Conservation (phyloP, 192 early-diverging fungal genomes). For the Pilaira anomala region DNA sequence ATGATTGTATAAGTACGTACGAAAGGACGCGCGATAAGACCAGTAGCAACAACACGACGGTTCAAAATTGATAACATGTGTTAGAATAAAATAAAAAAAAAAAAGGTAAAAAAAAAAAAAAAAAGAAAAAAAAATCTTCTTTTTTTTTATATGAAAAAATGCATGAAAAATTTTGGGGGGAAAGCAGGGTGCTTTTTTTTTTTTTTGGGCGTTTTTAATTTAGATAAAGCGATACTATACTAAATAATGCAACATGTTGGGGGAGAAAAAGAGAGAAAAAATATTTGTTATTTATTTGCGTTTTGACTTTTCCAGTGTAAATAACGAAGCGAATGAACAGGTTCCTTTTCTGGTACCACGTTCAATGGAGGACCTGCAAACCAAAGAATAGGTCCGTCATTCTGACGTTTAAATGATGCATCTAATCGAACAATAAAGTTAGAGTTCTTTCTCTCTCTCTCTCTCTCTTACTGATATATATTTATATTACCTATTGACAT, state of each 20-base stretch:
- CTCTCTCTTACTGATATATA: not conserved
- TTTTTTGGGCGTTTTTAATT: too few relatives aligned
- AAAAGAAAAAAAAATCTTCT: not conserved
- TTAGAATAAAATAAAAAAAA: not conserved
- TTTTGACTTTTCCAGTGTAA: constrained; percentile 18
- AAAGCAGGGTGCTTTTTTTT: too few relatives aligned
- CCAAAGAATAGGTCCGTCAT: constrained; percentile 19
- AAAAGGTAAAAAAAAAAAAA: not conserved
- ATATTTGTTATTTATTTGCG: not conserved
- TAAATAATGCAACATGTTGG: too few relatives aligned
- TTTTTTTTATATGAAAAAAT: not conserved
- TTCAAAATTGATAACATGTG: not conserved
- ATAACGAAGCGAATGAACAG: constrained; percentile 19
- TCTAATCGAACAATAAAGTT: constrained; percentile 1
- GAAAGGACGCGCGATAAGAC: constrained; percentile 1
- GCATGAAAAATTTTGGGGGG: not conserved
- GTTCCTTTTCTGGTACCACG: not conserved
- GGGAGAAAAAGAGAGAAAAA: not conserved
- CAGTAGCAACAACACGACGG: not conserved
- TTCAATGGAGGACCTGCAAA: constrained; percentile 26
- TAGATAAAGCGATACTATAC: too few relatives aligned
- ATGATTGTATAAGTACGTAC: constrained; percentile 23
- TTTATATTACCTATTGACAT: not conserved
- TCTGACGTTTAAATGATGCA: constrained; percentile 17
- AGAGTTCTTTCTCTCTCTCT: not conserved